Evolutionary conservation across 2,329 filamentous ascomycete genomes (phyloP), one percentile per base, ranked within the genome.

Genomic region (Penicillium sclerotigenum): DNA sequence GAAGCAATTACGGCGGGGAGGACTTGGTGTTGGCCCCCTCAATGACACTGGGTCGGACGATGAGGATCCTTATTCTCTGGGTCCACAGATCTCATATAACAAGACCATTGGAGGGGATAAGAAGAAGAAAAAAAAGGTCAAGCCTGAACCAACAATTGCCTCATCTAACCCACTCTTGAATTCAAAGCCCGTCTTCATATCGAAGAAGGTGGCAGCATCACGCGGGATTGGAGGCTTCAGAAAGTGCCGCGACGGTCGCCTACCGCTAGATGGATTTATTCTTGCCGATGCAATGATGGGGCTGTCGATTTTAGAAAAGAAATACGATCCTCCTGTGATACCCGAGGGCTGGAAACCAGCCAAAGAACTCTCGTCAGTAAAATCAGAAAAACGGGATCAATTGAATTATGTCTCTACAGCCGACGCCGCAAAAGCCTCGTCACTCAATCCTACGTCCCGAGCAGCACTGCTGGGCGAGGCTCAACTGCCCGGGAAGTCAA

Each of bases 41-140:
- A 97, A 97, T 66, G 93, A 97, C 63, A 94, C 87, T 20, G 92
- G 91, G 11, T 97, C 93, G 5, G 94, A 97, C 63, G 92, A 97
- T 43, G 94, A 97, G 66, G 92, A 97, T 67, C 89, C 91, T 0
- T 97, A 96, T 69, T 89, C 93, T 56, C 87, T 97, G 51, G 93
- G 93, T 0, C 94, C 94, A 0, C 88, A 86, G 63, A 95, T 97
- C 70, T 90, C 87, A 13, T 96, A 96, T 73, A 96, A 90, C 65
- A 84, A 87, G 38, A 81, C 87, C 5, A 84, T 97, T 57, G 91
- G 90, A 18, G 88, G 87, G 0, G 88, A 92, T 60, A 96, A 90
- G 73, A 88, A 87, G 71, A 92, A 90, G 70, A 89, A 83, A 65
- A 86, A 87, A 68, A 84, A 83, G 56, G 34, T 61, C 40, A 80